Evolutionary conservation across 345 rosid genomes (phyloP).

Genomic region (Acer negundo): DNA sequence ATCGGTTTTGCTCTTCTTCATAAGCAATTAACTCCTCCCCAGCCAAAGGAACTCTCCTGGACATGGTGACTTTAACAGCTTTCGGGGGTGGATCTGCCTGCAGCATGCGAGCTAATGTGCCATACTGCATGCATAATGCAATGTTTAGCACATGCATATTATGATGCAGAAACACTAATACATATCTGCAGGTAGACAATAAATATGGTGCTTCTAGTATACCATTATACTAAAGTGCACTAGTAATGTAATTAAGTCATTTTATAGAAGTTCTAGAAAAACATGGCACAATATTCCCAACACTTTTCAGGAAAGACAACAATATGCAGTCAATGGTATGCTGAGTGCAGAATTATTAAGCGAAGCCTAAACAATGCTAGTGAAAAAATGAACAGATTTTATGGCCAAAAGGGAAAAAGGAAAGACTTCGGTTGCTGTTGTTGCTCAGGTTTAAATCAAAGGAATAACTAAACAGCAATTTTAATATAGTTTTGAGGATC

Average conservation of each 20-base stretch:
- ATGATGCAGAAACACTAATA: conserved; percentile 7
- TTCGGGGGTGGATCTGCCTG: conserved; percentile 99
- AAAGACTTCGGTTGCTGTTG: background rate
- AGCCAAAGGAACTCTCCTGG: conserved; percentile 93
- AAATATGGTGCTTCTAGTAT: background rate
- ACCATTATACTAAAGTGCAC: background rate
- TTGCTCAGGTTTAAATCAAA: background rate
- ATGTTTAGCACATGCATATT: conserved; percentile 15
- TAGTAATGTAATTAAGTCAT: background rate
- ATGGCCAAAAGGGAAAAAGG: background rate
- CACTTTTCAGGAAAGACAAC: conserved; percentile 6
- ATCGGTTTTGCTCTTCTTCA: conserved; percentile 91
- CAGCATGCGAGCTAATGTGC: conserved; percentile 93
- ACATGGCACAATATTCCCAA: background rate
- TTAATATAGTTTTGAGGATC: background rate
- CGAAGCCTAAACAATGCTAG: background rate
- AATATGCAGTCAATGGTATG: background rate
- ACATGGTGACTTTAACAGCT: conserved; percentile 92
- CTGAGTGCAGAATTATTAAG: background rate
- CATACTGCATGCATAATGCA: conserved; percentile 58
- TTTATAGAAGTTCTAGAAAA: background rate
- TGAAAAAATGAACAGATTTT: background rate
- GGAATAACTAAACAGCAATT: background rate
- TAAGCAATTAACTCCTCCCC: conserved; percentile 97
- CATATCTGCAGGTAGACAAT: background rate